A percentile compares a stretch with the other conserved stretches of the same genome.
Conservation (phyloP, 2,329 filamentous ascomycete genomes). For the Alternaria sp. region DNA sequence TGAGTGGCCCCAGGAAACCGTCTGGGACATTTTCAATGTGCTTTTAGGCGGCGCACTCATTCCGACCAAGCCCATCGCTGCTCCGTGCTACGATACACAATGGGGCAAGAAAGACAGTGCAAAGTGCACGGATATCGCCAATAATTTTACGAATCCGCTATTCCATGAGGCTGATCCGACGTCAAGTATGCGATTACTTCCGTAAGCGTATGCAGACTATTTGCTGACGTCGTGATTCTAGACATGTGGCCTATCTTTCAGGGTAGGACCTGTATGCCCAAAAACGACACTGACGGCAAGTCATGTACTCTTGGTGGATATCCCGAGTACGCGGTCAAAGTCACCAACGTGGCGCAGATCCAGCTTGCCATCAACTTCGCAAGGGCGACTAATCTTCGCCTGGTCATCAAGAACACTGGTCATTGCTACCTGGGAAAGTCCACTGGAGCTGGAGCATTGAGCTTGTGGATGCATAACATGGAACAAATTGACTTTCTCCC, state of each 20-base stretch:
- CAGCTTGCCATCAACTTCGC: constrained; percentile 41
- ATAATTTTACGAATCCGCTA: constrained; percentile 14
- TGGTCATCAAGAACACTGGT: constrained; percentile 42
- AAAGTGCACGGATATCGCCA: constrained; percentile 13
- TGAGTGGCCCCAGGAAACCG: constrained; percentile 13
- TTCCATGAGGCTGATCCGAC: constrained; percentile 39
- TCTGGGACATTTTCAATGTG: constrained; percentile 23
- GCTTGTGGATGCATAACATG: constrained; percentile 40
- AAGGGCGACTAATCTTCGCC: constrained; percentile 27
- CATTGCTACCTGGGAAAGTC: constrained; percentile 41
- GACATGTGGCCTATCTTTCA: constrained; percentile 35
- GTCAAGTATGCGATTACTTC: background rate
- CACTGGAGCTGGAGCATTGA: constrained; percentile 28
- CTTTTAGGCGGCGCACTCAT: constrained; percentile 21
- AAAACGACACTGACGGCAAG: too few species aligned
- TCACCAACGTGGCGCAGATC: constrained; percentile 31
- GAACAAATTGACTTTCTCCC: constrained; percentile 31
- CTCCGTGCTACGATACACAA: constrained; percentile 23
- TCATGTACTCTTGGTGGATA: constrained; percentile 32
- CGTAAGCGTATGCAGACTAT: background rate
- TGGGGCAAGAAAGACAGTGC: constrained; percentile 13
- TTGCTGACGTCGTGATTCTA: background rate
- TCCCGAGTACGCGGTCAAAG: constrained; percentile 34
- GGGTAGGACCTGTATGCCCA: constrained; percentile 33
- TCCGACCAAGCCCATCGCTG: constrained; percentile 20